phyloP scores from a whole-genome alignment of 2,329 filamentous ascomycete genomes.

The Didymella arachidicola region DNA sequence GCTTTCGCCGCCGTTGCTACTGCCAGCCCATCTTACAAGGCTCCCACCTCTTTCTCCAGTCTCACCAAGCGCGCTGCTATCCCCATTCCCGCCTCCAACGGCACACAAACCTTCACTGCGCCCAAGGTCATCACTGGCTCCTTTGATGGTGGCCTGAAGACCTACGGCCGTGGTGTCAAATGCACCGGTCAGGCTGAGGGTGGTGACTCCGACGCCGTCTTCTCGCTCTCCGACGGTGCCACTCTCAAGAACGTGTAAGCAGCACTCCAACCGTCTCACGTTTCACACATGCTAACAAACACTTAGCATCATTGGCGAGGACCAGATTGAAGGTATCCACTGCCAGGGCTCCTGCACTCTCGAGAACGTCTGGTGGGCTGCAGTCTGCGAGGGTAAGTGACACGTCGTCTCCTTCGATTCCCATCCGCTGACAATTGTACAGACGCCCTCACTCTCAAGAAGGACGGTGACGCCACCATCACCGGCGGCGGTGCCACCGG shows the following conservation, averaged over 20 bases:
- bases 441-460: conserved; percentile 44
- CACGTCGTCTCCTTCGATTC: not conserved
- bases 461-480: conserved; percentile 45
- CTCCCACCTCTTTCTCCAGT: conserved; percentile 28
- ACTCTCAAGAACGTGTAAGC: conserved; percentile 54
- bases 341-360: conserved; percentile 56
- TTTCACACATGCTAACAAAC: not conserved
- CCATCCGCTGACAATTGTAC: conserved; percentile 20
- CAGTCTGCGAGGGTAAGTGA: conserved; percentile 45
- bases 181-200: conserved; percentile 55
- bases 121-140: conserved; percentile 27
- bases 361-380: conserved; percentile 54
- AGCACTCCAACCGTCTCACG: not conserved
- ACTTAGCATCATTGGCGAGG: conserved; percentile 59
- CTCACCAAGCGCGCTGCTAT: conserved; percentile 32
- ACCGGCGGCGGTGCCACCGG: conserved; percentile 50
- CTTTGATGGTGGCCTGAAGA: conserved; percentile 37
- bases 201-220: conserved; percentile 57
- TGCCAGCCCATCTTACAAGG: conserved; percentile 28
- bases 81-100: conserved; percentile 33
- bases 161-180: conserved; percentile 33
- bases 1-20: conserved; percentile 31
- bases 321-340: conserved; percentile 50
- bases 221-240: conserved; percentile 59
- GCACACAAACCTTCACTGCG: conserved; percentile 30